Evolutionary conservation across 306 rosid species (phyloP), one percentile per base, ranked within the genome.

Genomic region (Quercus berberidifolia): DNA sequence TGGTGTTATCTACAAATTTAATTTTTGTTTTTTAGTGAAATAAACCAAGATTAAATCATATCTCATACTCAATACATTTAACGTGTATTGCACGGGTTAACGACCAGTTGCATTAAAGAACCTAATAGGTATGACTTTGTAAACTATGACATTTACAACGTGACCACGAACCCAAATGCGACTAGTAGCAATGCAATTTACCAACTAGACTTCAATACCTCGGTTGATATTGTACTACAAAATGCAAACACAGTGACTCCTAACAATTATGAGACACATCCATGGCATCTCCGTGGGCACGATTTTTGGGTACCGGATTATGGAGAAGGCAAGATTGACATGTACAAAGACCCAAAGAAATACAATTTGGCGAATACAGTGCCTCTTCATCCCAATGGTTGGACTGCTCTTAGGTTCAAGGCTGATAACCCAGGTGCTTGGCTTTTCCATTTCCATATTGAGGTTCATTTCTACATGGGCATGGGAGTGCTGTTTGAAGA

Each of bases 381-480:
- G 73, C 83, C 97, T 0, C 77, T 94, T 82, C 99, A 94, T 74
- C 81, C 69, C 0, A 85, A 55, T 55, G 94, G 97, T 46, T 94
- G 99, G 97, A 94, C 99, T 8, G 95, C 99, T 3, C 28, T 94
- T 84, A 92, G 99, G 76, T 94, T 94, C 59, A 67, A 78, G 70
- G 81, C 99, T 0, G 84, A 91, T 38, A 92, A 94, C 31, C 99
- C 99, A 1, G 99, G 99, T 0, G 93, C 83, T 10, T 91, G 99
- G 99, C 91, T 90, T 5, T 94, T 94, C 55, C 99, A 94, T 83
- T 94, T 97, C 84, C 99, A 91, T 54, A 88, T 94, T 11, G 99
- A 92, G 60, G 38, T 95, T 15, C 99, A 94, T 83, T 91, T 91
- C 88, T 90, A 68, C 15, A 83, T 91, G 97, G 99, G 97, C 0